Percentiles rank a stretch among this genome's conserved stretches.
phyloP scores from a whole-genome alignment of 805 yeast species.

The Wickerhamiella qilinensis region DNA sequence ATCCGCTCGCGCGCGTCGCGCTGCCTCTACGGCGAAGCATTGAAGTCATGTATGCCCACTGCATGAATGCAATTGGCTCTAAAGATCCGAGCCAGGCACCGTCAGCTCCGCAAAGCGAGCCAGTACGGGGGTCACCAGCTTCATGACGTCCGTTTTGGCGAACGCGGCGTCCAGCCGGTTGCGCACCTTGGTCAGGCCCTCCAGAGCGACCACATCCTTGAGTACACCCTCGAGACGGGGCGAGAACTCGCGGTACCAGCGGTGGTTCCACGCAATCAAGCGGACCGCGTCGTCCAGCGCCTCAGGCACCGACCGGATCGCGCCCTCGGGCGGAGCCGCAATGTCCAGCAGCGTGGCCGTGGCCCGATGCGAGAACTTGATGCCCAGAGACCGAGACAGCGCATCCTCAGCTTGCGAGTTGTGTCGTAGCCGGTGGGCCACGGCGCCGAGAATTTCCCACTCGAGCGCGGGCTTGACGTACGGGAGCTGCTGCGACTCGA shows the following conservation, averaged over 20 bases:
- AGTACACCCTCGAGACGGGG: slow-evolving; percentile 46
- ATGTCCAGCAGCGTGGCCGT: slow-evolving; percentile 57
- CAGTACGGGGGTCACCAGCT: slow-evolving; percentile 15
- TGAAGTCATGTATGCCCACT: too few species aligned
- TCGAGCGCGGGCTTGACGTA: slow-evolving; percentile 67
- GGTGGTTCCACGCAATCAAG: slow-evolving; percentile 89
- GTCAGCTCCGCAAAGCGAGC: slow-evolving; percentile 13
- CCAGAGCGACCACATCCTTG: slow-evolving; percentile 47
- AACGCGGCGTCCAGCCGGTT: slow-evolving; percentile 21
- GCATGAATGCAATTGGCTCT: background rate
- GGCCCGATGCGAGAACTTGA: slow-evolving; percentile 68
- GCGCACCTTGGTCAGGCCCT: slow-evolving; percentile 63
- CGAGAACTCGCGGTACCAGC: slow-evolving; percentile 92
- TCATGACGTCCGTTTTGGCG: slow-evolving; percentile 18
- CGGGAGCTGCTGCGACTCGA: slow-evolving; percentile 71
- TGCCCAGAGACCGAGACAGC: slow-evolving; percentile 50
- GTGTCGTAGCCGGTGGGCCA: slow-evolving; percentile 76
- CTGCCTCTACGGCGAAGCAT: too few species aligned
- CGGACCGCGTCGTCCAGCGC: slow-evolving; percentile 58
- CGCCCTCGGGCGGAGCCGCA: slow-evolving; percentile 28
- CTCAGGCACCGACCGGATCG: slow-evolving; percentile 20
- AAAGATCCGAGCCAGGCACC: slow-evolving; percentile 15
- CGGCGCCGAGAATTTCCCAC: slow-evolving; percentile 83
- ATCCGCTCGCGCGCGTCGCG: too few species aligned
- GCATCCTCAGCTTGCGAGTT: slow-evolving; percentile 72